phyloP scores from a whole-genome alignment of 495 filamentous ascomycete genomes.

The Hypoxylon crocopeplum region DNA sequence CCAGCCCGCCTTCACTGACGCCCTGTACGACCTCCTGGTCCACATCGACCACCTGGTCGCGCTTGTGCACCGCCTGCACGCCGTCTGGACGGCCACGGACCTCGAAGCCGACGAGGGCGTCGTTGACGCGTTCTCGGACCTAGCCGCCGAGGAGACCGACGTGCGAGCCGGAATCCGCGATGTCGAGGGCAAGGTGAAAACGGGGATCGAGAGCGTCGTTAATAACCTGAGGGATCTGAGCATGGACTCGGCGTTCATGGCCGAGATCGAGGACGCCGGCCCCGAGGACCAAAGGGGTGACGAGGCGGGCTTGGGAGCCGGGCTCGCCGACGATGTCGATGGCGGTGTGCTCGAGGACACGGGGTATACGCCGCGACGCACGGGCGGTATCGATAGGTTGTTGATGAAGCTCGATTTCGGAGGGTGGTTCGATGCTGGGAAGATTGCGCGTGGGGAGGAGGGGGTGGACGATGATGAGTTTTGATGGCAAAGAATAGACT shows the following conservation, averaged over 20 bases:
- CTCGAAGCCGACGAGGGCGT: slow-evolving; percentile 80
- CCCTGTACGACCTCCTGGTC: slow-evolving; percentile 73
- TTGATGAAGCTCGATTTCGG: slow-evolving; percentile 87
- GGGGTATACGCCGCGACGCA: slow-evolving; percentile 66
- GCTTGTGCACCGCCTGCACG: slow-evolving; percentile 72
- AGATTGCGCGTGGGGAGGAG: slow-evolving; percentile 22
- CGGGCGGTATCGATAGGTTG: slow-evolving; percentile 77
- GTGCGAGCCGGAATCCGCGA: slow-evolving; percentile 64
- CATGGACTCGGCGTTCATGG: slow-evolving; percentile 34
- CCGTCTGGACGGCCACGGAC: slow-evolving; percentile 74
- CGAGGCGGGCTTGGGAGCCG: slow-evolving; percentile 4
- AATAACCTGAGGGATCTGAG: slow-evolving; percentile 51
- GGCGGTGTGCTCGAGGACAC: slow-evolving; percentile 45
- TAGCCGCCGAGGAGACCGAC: slow-evolving; percentile 69
- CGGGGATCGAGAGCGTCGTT: slow-evolving; percentile 69
- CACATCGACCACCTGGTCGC: slow-evolving; percentile 80
- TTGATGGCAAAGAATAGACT: not conserved
- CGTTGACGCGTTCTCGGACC: slow-evolving; percentile 73
- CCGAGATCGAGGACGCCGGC: slow-evolving; percentile 40
- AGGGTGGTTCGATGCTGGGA: slow-evolving; percentile 49
- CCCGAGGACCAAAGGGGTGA: slow-evolving; percentile 29
- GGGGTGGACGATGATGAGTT: slow-evolving; percentile 25
- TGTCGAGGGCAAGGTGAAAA: slow-evolving; percentile 59
- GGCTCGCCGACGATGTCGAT: slow-evolving; percentile 8
- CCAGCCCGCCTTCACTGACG: slow-evolving; percentile 69